These are phyloP conservation scores for Talaromyces sp. DNA, from an alignment of 2,329 filamentous ascomycete species.

Conservation along the genomic window DNA sequence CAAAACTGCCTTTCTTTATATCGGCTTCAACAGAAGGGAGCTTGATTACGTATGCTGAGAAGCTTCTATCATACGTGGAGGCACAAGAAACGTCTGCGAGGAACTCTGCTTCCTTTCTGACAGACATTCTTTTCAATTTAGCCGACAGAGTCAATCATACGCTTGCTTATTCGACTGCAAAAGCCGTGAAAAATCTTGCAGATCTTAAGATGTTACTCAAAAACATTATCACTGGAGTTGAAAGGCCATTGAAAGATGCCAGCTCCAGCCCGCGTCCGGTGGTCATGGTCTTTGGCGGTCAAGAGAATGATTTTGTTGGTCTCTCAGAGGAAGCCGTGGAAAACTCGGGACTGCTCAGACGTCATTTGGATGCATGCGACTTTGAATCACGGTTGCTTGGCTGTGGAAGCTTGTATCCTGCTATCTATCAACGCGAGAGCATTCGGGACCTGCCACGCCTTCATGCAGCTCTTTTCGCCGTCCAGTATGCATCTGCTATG, in stretches of 20 bases:
- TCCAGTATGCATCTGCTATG: constrained; percentile 36
- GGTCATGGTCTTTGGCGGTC: constrained; percentile 39
- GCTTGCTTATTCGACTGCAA: constrained; percentile 1
- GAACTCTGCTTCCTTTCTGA: background rate
- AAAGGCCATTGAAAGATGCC: background rate
- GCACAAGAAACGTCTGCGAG: background rate
- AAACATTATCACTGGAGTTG: background rate
- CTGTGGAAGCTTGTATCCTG: constrained; percentile 29
- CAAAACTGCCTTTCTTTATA: constrained; percentile 6
- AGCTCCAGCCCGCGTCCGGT: constrained; percentile 19
- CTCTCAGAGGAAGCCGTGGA: constrained; percentile 28
- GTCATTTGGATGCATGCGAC: constrained; percentile 34
- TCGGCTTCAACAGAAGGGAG: constrained; percentile 5
- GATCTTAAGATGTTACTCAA: background rate
- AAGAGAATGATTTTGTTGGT: constrained; percentile 27
- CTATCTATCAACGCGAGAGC: constrained; percentile 23
- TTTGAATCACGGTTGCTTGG: constrained; percentile 25
- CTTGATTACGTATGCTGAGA: constrained; percentile 6
- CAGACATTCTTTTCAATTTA: constrained; percentile 8
- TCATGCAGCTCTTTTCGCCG: constrained; percentile 34
- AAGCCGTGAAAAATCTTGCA: background rate
- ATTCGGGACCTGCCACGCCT: constrained; percentile 22
- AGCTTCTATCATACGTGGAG: background rate
- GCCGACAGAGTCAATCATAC: constrained; percentile 3
- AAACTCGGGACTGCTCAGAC: constrained; percentile 22